Evolutionary conservation across 129 eudicot species (phyloP), one percentile per base, ranked within the genome.

Genomic region (Kitagawia praeruptora): DNA sequence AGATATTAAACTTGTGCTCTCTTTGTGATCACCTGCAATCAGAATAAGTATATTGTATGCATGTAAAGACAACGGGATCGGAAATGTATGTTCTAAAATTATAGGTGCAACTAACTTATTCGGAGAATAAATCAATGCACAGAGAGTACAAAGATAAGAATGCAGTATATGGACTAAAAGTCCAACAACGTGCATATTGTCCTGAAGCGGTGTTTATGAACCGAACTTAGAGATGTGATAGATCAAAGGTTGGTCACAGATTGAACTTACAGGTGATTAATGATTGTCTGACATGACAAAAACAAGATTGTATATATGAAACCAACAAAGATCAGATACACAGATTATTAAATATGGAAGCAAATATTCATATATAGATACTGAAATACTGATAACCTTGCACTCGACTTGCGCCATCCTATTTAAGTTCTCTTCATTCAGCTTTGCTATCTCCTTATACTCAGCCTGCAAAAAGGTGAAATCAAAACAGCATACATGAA

Each of bases 391-490:
- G 75, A 81, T 80, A 79, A 93, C 98, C 98, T 91, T 91, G 98
- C 98, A 91, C 70, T 91, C 98, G 73, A 85, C 83, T 83, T 84
- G 93, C 78, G 84, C 92, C 64, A 66, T 79, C 83, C 86, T 87
- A 80, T 84, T 89, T 25, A 78, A 45, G 81, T 74, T 81, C 39
- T 89, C 94, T 76, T 84, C 91, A 83, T 78, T 85, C 4, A 51
- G 90, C 79, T 75, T 84, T 18, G 53, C 46, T 49, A 45, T 77
- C 78, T 86, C 91, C 82, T 76, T 85, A 66, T 8, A 42, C 6
- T n/a, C 31, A 53, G 74, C 81, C 97, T 93, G 88, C 81, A 56
- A 72, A 77, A 51, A 28, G 13, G 40, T 9, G 0, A 2, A 13
- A 31, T 21, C 19, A 67, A 49, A 69, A 45, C 75, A 38, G 54